Evolutionary conservation across 352 stramenopile genomes (phyloP), one percentile per base, ranked within the genome.

Genomic region (Pythium biforme): DNA sequence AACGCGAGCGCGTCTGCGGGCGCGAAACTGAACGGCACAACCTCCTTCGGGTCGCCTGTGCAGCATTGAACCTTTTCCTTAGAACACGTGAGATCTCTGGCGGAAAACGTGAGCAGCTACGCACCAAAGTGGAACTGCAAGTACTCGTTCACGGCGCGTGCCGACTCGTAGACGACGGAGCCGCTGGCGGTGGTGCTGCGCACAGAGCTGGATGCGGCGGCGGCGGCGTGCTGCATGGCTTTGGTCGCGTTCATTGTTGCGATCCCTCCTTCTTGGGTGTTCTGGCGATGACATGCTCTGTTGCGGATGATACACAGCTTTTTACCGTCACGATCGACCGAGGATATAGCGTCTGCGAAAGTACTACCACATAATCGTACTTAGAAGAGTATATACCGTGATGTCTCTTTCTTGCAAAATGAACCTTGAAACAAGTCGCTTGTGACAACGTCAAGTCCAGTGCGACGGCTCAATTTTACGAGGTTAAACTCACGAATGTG

Each of bases 71-170:
- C 3, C 15, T 25, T 26, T 9, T 26, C 8, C 25, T 40, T 23
- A 8, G 6, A 22, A 15, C 8, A 37, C 15, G 15, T 4, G 14
- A 19, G 34, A 41, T 41, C 34, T 14, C 7, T 19, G 2, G 14
- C 34, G 34, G 34, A 41, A 14, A 41, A 41, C n/a, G 31, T 37
- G 14, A 19, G 39, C 8, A 19, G 20, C 19, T 34, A 40, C 59
- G 34, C 31, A 92, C 88, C 89, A 69, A 92, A 97, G 68, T 97
- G 89, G 62, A 97, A 96, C 70, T 96, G 89, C 7, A 97, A 66
- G 55, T 97, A 97, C 69, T 97, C 89, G 59, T 95, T 76, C 48
- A 94, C 86, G 4, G 89, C 89, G 33, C 89, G 76, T 45, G 89
- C 79, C 17, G 86, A 93, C 68, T 97, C 89, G 73, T 97, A 97